Evolutionary conservation across 441 rosid species (phyloP).

Genomic region (Corymbia citriodora): DNA sequence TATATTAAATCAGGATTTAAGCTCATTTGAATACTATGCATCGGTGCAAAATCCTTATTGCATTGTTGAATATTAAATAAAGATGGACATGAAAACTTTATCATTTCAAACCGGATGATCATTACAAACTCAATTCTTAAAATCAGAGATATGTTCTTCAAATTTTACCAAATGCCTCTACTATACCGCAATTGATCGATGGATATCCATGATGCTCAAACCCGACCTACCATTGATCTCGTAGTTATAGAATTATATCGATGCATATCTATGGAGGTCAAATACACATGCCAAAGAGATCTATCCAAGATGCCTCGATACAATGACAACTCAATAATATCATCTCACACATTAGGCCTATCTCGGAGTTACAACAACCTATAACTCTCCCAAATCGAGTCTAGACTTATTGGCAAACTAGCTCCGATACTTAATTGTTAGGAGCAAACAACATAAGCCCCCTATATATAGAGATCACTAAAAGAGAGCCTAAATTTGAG

Average conservation of each 20-base stretch:
- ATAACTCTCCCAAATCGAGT: no score
- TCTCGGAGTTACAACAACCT: no score
- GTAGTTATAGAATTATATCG: not conserved
- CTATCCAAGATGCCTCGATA: no score
- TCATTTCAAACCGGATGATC: not conserved
- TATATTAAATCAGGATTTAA: not conserved
- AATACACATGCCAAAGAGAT: no score
- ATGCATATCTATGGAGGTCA: no score
- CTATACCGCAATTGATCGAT: not conserved
- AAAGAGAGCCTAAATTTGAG: no score
- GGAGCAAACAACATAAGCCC: no score
- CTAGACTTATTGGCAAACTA: no score
- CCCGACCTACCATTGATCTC: not conserved
- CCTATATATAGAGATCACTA: no score
- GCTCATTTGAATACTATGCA: not conserved
- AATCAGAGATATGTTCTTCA: not conserved
- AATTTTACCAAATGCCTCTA: not conserved
- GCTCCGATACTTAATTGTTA: no score
- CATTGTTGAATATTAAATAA: not conserved
- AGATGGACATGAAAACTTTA: not conserved
- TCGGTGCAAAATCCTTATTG: fast-evolving
- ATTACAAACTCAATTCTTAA: not conserved
- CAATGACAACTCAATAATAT: no score
- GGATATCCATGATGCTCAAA: not conserved
- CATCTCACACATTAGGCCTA: no score